Percentiles rank a stretch among this genome's conserved stretches.
Evolutionary conservation across 495 filamentous ascomycete genomes (phyloP).

Genomic region (Staphylotrichum tortipilum): DNA sequence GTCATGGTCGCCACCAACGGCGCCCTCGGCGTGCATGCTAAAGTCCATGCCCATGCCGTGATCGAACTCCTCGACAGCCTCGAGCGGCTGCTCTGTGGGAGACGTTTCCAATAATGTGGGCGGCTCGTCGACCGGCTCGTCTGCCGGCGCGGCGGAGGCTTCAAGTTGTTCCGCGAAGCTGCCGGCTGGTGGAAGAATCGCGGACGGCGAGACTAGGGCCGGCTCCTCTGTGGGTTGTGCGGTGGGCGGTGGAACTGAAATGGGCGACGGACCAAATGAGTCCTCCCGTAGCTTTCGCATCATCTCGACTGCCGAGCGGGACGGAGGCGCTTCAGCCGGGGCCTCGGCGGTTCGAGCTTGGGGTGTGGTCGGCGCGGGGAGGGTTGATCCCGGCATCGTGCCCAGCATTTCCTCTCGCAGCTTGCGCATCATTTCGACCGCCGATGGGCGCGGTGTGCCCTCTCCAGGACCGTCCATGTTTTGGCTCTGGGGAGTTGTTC

Average conservation of each 20-base stretch:
- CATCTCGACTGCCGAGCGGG: constrained; percentile 22
- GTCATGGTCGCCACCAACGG: background rate
- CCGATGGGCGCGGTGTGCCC: constrained; percentile 12
- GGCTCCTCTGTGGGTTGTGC: background rate
- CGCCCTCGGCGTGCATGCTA: background rate
- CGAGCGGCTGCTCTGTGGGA: constrained; percentile 1
- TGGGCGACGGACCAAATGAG: background rate
- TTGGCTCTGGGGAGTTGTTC: background rate
- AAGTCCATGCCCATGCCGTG: constrained; percentile 1
- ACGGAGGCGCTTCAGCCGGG: background rate
- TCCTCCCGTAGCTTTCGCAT: constrained; percentile 13
- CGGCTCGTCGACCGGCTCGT: too few relatives aligned
- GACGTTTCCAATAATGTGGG: too few relatives aligned
- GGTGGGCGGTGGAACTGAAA: background rate
- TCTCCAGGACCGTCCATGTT: constrained; percentile 20
- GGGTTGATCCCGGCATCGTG: background rate
- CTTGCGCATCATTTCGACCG: constrained; percentile 22
- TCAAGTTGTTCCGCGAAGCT: background rate
- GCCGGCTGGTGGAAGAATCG: constrained; percentile 1
- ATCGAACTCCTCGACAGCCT: constrained; percentile 6
- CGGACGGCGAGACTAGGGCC: constrained; percentile 6
- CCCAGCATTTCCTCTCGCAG: constrained; percentile 8
- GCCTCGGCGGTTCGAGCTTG: constrained; percentile 17
- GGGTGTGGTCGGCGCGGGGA: background rate
- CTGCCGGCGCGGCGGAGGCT: background rate